phyloP scores from a whole-genome alignment of 2,329 filamentous ascomycete genomes.

The Sclerotiophoma versabilis region DNA sequence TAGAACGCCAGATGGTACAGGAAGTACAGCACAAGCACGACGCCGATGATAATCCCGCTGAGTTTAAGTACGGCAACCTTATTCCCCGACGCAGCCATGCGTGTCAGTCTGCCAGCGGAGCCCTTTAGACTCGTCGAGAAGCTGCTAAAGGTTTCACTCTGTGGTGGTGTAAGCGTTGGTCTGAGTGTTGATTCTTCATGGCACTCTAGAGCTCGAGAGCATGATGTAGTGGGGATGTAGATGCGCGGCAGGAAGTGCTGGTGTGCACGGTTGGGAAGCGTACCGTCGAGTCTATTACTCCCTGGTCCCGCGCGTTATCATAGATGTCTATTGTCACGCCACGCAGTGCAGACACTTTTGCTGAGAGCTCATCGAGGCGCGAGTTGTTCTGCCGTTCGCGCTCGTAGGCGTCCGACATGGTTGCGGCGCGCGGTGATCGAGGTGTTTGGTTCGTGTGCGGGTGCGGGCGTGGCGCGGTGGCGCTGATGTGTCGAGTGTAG shows the following conservation, averaged over 20 bases:
- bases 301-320: conserved; percentile 89
- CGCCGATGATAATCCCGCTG: conserved; percentile 78
- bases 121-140: conserved; percentile 85
- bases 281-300: conserved; percentile 79
- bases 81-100: conserved; percentile 92
- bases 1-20: conserved; percentile 11
- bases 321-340: conserved; percentile 98
- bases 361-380: conserved; percentile 86
- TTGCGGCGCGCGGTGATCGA: conserved; percentile 12
- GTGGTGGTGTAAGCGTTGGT: not conserved
- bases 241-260: too few species aligned
- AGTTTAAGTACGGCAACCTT: conserved; percentile 91
- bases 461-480: not conserved
- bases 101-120: conserved; percentile 79
- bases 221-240: not conserved
- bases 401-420: conserved; percentile 65
- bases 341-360: conserved; percentile 90
- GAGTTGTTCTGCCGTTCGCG: conserved; percentile 87
- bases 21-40: conserved; percentile 68
- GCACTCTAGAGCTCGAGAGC: too few species aligned
- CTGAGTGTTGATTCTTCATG: not conserved
- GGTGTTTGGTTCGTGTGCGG: not conserved
- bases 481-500: not conserved
- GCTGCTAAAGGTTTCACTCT: conserved; percentile 90
- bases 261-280: too few species aligned